These are phyloP conservation scores for Talaromyces albobiverticillius DNA, from an alignment of 2,329 filamentous ascomycete species.

Conservation along the genomic window DNA sequence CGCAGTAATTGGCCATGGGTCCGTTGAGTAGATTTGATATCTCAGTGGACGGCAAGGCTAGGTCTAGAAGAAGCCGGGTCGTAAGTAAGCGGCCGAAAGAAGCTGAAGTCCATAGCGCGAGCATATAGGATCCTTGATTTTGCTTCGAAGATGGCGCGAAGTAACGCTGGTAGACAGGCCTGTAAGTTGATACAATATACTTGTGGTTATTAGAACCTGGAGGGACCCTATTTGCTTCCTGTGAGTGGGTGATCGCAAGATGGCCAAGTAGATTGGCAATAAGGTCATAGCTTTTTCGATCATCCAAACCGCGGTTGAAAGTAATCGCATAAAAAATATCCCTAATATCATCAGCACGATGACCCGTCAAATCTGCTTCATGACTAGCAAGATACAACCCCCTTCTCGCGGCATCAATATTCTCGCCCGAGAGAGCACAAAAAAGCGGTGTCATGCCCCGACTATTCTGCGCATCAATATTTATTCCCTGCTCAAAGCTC, in stretches of 20 bases:
- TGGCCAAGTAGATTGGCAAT: conserved; percentile 19
- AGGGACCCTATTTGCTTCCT: too few relatives aligned
- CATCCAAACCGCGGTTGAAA: conserved; percentile 20
- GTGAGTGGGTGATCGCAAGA: conserved; percentile 9
- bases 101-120: not conserved
- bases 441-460: conserved; percentile 21
- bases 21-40: not conserved
- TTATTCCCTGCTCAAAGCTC: conserved; percentile 1
- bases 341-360: conserved; percentile 13
- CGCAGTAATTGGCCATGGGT: not conserved
- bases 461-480: conserved; percentile 21
- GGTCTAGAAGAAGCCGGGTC: not conserved
- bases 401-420: conserved; percentile 19
- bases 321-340: conserved; percentile 24
- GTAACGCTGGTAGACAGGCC: not conserved
- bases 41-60: not conserved
- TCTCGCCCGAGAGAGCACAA: conserved; percentile 19
- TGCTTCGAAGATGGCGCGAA: not conserved
- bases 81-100: not conserved
- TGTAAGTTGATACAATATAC: not conserved
- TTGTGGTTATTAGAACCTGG: not conserved
- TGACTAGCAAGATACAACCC: conserved; percentile 20
- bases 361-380: conserved; percentile 19
- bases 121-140: not conserved
- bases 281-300: conserved; percentile 22